A percentile compares a stretch with the other conserved stretches of the same genome.
Conservation (phyloP, 345 rosid species). For the Brassica rapa region DNA sequence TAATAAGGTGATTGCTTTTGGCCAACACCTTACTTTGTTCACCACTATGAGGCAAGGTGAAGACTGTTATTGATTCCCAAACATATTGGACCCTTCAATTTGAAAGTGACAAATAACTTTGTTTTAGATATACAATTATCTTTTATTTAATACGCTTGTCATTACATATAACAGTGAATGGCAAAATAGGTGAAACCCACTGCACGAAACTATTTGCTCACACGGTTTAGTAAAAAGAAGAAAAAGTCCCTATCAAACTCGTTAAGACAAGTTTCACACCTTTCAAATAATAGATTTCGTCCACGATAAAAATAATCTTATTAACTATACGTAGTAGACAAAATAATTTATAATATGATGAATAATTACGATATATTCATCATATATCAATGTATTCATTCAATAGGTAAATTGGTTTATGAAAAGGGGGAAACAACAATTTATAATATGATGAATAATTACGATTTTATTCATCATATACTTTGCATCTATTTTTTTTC, state of each 20-base stretch:
- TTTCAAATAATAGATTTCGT: neutral
- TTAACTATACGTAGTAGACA: neutral
- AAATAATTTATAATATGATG: neutral
- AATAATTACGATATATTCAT: neutral
- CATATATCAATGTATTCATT: neutral
- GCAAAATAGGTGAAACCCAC: constrained; percentile 28
- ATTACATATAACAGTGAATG: constrained; percentile 14
- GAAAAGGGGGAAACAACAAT: neutral
- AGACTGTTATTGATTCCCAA: constrained; percentile 45
- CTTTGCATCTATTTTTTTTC: neutral
- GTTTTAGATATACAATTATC: neutral
- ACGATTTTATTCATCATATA: too few species aligned
- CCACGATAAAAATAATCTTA: neutral
- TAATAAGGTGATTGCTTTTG: constrained; percentile 41
- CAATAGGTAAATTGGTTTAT: neutral
- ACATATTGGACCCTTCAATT: constrained; percentile 39
- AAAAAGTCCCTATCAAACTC: neutral
- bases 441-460: too few species aligned
- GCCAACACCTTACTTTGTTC: constrained; percentile 42
- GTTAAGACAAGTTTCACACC: constrained; percentile 9
- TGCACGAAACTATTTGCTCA: constrained; percentile 16
- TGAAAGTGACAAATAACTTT: constrained; percentile 28
- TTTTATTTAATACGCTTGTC: constrained; percentile 1
- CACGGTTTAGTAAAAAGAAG: neutral
- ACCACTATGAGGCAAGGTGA: constrained; percentile 37